These are phyloP conservation scores for Phytophthora sp. DNA, from an alignment of 352 stramenopile genomes.

Conservation along the genomic window DNA sequence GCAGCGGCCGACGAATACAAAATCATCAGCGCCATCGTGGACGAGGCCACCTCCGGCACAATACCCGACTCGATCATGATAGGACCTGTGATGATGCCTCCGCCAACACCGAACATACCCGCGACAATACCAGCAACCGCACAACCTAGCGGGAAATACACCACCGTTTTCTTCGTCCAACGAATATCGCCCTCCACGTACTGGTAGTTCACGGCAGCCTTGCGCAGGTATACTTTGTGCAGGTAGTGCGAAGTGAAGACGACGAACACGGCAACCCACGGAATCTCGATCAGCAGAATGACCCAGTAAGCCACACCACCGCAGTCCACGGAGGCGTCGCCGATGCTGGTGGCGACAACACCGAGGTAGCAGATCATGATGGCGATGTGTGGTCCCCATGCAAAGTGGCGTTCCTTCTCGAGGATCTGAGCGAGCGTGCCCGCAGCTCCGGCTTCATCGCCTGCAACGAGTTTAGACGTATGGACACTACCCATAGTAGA, in stretches of 20 bases:
- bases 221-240: slow-evolving; percentile 37
- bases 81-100: slow-evolving; percentile 59
- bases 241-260: slow-evolving; percentile 27
- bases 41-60: slow-evolving; percentile 51
- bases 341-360: slow-evolving; percentile 34
- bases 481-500: neutral
- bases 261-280: slow-evolving; percentile 55
- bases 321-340: slow-evolving; percentile 30
- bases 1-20: slow-evolving; percentile 54
- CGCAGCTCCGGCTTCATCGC: neutral
- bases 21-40: slow-evolving; percentile 55
- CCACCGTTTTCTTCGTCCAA: slow-evolving; percentile 39
- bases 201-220: slow-evolving; percentile 38
- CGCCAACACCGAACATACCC: slow-evolving; percentile 56
- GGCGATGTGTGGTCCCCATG: slow-evolving; percentile 36
- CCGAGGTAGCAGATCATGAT: slow-evolving; percentile 46
- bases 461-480: neutral
- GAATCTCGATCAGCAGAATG: slow-evolving; percentile 49
- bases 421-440: slow-evolving; percentile 12
- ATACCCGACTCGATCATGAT: slow-evolving; percentile 69
- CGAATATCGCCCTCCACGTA: slow-evolving; percentile 43
- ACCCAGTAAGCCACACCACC: slow-evolving; percentile 53
- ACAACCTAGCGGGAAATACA: slow-evolving; percentile 44
- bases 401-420: slow-evolving; percentile 34
- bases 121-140: slow-evolving; percentile 48